Conservation (phyloP, 495 filamentous ascomycete genomes). For the Aspergillus mulundensis region DNA sequence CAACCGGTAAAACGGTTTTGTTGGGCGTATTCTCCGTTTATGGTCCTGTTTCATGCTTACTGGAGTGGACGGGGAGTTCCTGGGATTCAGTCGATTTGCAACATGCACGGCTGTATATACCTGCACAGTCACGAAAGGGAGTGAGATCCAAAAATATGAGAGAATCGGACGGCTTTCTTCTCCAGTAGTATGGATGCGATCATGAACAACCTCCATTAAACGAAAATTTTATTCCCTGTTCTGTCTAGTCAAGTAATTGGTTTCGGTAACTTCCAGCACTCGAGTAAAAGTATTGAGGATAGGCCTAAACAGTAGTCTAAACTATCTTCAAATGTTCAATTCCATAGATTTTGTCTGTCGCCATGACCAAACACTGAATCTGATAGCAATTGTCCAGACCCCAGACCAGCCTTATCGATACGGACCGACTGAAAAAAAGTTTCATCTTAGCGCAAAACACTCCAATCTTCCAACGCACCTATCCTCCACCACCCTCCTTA, state of each 20-base stretch:
- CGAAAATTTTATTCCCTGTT: constrained; percentile 25
- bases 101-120: constrained; percentile 46
- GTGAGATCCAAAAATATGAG: constrained; percentile 38
- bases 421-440: constrained; percentile 34
- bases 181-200: constrained; percentile 45
- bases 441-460: constrained; percentile 23
- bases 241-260: not conserved
- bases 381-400: not conserved
- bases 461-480: constrained; percentile 17
- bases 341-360: not conserved
- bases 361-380: not conserved
- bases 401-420: constrained; percentile 38
- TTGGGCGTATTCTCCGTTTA: constrained; percentile 47
- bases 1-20: constrained; percentile 77
- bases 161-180: constrained; percentile 43
- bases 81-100: constrained; percentile 47
- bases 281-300: not conserved
- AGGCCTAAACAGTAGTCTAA: not conserved
- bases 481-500: constrained; percentile 10
- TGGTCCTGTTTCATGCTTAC: constrained; percentile 40
- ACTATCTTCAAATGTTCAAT: no score
- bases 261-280: not conserved
- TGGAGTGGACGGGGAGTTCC: constrained; percentile 47
- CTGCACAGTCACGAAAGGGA: constrained; percentile 40
- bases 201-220: constrained; percentile 37